Base-by-base conservation (phyloP, 257 asterid genomes). In the Nicotiana otophora region DNA sequence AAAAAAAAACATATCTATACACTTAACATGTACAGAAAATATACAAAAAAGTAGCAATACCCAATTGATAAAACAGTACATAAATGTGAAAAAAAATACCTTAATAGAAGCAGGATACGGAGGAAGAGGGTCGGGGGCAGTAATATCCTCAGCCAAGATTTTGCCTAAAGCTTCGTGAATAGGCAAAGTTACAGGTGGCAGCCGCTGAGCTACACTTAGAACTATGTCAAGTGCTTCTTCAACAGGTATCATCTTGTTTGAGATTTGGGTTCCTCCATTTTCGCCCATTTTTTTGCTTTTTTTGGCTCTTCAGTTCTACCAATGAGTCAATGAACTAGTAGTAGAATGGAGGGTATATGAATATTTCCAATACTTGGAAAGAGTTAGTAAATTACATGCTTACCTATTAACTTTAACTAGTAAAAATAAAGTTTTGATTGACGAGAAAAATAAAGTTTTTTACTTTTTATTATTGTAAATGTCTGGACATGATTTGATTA, bases 71-170 rank as follows among this genome's bases (percentile, higher is more conserved):
- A 57, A 57, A 57, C 63, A 57, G 63, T 57, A 17, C 63, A 57
- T 57, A 16, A 17, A 57, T 61, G 33, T 28, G 26, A 31, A 34
- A 36, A 36, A 51, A 23, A 5, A 54, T 26, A 96, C 99, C 98
- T 93, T 96, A 84, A 93, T 81, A 63, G 99, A 96, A 20, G 99
- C 98, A n/a, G 95, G 98, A 78, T 93, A 96, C 10, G 99, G 97
- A 83, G 99, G 99, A 69, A 88, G 98, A 39, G 99, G 99, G 75
- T 94, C 98, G 58, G 90, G 90, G n/a, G 99, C 97, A 61, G 81
- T 60, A 77, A 93, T 91, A 80, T 96, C 97, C 85, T 93, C 91
- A 17, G 93, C 98, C 91, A 96, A 88, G 19, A 96, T 84, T 90
- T 90, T 96, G 81, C 96, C 97, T 72, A 89, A 84, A 11, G 97